phyloP scores from a whole-genome alignment of 2,329 filamentous ascomycete species.

The Phaeomoniella chlamydospora region DNA sequence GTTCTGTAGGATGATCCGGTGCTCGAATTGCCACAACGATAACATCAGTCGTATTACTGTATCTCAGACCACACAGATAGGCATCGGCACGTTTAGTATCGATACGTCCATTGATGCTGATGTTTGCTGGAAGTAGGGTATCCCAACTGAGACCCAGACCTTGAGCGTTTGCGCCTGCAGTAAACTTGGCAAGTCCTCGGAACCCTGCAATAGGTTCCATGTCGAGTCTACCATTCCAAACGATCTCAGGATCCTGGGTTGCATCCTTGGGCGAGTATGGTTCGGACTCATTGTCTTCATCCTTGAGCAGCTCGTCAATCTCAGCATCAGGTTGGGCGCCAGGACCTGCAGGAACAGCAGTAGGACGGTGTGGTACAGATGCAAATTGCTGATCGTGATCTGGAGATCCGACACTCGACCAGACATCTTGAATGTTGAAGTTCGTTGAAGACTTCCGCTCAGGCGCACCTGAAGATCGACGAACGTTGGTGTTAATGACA shows the following conservation, averaged over 20 bases:
- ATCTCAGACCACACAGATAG: constrained; percentile 77
- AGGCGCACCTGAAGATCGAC: constrained; percentile 19
- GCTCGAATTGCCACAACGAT: constrained; percentile 59
- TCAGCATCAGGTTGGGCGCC: constrained; percentile 58
- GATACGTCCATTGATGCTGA: constrained; percentile 56
- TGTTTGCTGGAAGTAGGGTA: constrained; percentile 53
- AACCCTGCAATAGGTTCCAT: constrained; percentile 72
- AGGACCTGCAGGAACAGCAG: constrained; percentile 27
- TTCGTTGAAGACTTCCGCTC: constrained; percentile 43
- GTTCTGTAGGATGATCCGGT: constrained; percentile 43
- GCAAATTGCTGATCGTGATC: constrained; percentile 8
- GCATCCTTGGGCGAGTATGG: constrained; percentile 73
- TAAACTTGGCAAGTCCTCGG: constrained; percentile 61
- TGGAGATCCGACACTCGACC: constrained; percentile 52
- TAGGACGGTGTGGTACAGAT: constrained; percentile 16
- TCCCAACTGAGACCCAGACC: constrained; percentile 41
- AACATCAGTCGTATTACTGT: constrained; percentile 70
- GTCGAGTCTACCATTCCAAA: constrained; percentile 63
- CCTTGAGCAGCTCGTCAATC: constrained; percentile 75
- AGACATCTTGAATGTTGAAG: constrained; percentile 79
- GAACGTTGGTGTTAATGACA: constrained; percentile 20
- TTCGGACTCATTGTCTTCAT: constrained; percentile 65
- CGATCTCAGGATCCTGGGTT: constrained; percentile 50
- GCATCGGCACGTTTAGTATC: constrained; percentile 71
- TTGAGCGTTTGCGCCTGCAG: constrained; percentile 51